These are phyloP conservation scores for Chytridium lagenaria DNA, from an alignment of 371 early-diverging fungal genomes.

Conservation along the genomic window DNA sequence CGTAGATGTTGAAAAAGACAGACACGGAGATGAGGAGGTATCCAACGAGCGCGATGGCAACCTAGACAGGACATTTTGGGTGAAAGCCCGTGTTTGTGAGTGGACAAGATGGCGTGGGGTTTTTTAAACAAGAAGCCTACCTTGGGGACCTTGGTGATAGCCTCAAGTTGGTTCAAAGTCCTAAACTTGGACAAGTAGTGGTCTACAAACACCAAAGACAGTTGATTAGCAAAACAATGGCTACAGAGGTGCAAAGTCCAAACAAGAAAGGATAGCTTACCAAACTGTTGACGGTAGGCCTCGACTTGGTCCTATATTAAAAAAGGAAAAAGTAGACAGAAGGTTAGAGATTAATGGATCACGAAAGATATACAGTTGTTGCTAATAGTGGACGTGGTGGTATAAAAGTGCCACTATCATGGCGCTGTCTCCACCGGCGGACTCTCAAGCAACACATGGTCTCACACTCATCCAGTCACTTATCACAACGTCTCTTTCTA, in stretches of 20 bases:
- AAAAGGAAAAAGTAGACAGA: no score
- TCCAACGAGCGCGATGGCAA: conserved; percentile 39
- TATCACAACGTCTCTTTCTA: no score
- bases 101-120: no score
- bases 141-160: conserved; percentile 40
- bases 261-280: conserved; percentile 15
- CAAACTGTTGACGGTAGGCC: conserved; percentile 40
- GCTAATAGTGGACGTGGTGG: no score
- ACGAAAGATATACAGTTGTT: no score
- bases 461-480: no score
- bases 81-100: no score
- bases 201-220: conserved; percentile 14
- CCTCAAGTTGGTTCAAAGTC: conserved; percentile 40
- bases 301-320: conserved; percentile 33
- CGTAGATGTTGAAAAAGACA: conserved; percentile 45
- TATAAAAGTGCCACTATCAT: no score
- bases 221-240: background rate
- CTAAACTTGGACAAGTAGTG: conserved; percentile 41
- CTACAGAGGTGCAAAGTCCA: background rate
- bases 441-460: no score
- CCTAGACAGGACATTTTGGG: background rate
- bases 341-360: no score
- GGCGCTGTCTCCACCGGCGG: no score
- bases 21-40: conserved; percentile 42
- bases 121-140: no score